Evolutionary conservation across 2,329 filamentous ascomycete species (phyloP).

Genomic region (Escovopsis sp.): DNA sequence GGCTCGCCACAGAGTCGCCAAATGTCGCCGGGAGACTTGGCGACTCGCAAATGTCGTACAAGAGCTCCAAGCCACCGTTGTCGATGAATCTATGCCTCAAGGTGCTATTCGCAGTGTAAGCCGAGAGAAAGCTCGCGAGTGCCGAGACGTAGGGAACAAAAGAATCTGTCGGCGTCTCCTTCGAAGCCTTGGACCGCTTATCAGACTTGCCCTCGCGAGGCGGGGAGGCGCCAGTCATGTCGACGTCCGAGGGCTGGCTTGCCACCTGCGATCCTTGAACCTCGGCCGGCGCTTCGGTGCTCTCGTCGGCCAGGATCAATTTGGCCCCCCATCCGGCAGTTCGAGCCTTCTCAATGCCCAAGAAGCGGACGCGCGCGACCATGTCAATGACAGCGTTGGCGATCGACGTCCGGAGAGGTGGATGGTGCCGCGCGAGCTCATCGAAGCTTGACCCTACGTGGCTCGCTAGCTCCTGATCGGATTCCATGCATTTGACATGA

Average conservation of each 20-base stretch:
- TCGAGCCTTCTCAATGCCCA: slow-evolving; percentile 56
- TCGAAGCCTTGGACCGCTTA: slow-evolving; percentile 5
- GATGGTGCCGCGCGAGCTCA: slow-evolving; percentile 87
- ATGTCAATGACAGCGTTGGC: slow-evolving; percentile 78
- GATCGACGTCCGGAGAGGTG: slow-evolving; percentile 63
- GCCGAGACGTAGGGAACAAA: slow-evolving; percentile 60
- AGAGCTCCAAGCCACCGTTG: slow-evolving; percentile 63
- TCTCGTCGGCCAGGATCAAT: slow-evolving; percentile 46
- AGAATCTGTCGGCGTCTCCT: slow-evolving; percentile 15
- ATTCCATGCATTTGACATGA: slow-evolving; percentile 73
- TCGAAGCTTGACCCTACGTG: slow-evolving; percentile 77
- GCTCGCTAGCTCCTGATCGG: slow-evolving; percentile 52
- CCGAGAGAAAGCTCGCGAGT: slow-evolving; percentile 56
- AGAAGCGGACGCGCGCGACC: slow-evolving; percentile 63
- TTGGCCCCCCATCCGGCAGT: slow-evolving; percentile 63
- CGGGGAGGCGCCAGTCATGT: slow-evolving; percentile 44
- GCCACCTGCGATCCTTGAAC: slow-evolving; percentile 19
- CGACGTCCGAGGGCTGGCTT: slow-evolving; percentile 36
- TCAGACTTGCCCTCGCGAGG: slow-evolving; percentile 7
- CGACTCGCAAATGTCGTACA: slow-evolving; percentile 71
- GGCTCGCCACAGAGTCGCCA: slow-evolving; percentile 47
- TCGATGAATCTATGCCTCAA: slow-evolving; percentile 63
- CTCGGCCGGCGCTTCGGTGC: slow-evolving; percentile 32
- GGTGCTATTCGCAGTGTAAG: slow-evolving; percentile 59
- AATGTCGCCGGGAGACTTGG: slow-evolving; percentile 55